Conservation (phyloP, 2,329 filamentous ascomycete species). For the Diaporthe amygdali region DNA sequence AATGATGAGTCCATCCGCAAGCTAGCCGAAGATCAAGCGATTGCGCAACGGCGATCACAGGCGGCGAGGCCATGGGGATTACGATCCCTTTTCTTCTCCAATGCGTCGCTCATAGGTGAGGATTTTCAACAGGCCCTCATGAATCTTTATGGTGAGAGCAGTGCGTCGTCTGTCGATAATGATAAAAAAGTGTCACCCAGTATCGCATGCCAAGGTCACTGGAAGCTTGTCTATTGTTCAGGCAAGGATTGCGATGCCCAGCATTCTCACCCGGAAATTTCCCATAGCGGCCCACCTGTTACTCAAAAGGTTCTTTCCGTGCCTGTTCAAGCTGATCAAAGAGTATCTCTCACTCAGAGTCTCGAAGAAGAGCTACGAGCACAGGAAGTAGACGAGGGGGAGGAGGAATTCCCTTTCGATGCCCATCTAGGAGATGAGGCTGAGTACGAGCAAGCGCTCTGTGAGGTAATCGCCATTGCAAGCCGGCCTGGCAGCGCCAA, state of each 20-base stretch:
- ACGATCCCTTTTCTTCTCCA: not conserved
- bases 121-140: not conserved
- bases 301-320: not conserved
- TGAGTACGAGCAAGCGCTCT: not conserved
- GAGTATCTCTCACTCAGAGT: not conserved
- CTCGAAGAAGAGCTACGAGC: not conserved
- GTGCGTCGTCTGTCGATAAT: not conserved
- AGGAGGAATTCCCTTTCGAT: not conserved
- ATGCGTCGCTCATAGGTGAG: constrained; percentile 4
- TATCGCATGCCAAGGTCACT: not conserved
- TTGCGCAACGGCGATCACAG: not conserved
- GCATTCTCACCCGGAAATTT: not conserved
- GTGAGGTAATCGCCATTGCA: not conserved
- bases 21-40: not conserved
- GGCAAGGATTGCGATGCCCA: not conserved
- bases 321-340: not conserved
- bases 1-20: not conserved
- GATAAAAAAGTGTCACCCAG: not conserved
- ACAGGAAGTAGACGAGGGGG: not conserved
- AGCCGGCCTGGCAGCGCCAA: not conserved
- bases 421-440: not conserved
- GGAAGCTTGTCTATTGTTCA: not conserved
- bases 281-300: not conserved
- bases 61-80: not conserved
- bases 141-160: not conserved